A percentile compares a stretch with the other conserved stretches of the same genome.
Conservation (phyloP, 371 early-diverging fungal genomes). For the Lichtheimia ramosa region DNA sequence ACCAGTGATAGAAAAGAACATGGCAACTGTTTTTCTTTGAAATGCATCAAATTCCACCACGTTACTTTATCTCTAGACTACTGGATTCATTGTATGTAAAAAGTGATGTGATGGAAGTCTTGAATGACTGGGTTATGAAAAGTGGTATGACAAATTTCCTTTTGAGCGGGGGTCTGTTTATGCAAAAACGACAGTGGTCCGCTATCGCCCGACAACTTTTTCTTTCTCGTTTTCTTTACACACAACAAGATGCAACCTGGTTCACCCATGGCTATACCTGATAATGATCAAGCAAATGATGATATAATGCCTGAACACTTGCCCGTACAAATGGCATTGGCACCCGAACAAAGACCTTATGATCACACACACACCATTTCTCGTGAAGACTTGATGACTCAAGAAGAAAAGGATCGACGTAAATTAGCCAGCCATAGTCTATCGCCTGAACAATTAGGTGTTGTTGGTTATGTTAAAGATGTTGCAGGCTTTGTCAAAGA, state of each 20-base stretch:
- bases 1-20: too few relatives aligned
- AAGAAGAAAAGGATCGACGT: background rate
- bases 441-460: slow-evolving; percentile 46
- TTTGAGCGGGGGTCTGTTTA: too few relatives aligned
- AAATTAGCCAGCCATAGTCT: slow-evolving; percentile 36
- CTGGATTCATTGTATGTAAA: too few relatives aligned
- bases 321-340: slow-evolving; percentile 39
- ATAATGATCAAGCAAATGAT: slow-evolving; percentile 1
- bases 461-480: slow-evolving; percentile 49
- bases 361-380: slow-evolving; percentile 24
- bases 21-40: too few relatives aligned
- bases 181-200: too few relatives aligned
- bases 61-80: too few relatives aligned
- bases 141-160: too few relatives aligned
- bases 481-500: slow-evolving; percentile 51
- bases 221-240: too few relatives aligned
- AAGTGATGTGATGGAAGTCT: too few relatives aligned
- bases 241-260: slow-evolving; percentile 15
- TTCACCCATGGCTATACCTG: slow-evolving; percentile 15
- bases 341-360: slow-evolving; percentile 35
- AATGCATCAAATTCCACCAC: too few relatives aligned
- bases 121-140: too few relatives aligned
- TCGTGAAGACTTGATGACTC: slow-evolving; percentile 11
- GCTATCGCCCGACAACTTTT: too few relatives aligned
- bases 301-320: slow-evolving; percentile 31